phyloP scores from a whole-genome alignment of 2,329 filamentous ascomycete species.

The Epichloe glyceriae region DNA sequence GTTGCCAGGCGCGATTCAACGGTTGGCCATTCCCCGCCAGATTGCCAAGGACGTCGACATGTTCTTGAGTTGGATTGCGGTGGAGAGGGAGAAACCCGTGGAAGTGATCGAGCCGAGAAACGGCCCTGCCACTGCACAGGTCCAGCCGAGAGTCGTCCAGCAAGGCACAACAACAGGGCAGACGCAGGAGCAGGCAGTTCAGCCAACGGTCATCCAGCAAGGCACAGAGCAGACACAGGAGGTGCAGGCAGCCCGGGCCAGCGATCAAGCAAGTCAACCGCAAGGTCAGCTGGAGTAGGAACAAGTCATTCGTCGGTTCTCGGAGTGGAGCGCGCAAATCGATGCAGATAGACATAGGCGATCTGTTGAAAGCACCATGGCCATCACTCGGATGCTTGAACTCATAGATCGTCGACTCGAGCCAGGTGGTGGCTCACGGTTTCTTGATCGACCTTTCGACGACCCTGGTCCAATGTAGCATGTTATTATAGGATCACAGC shows the following conservation, averaged over 20 bases:
- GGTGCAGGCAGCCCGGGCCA: neutral
- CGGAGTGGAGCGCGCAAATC: neutral
- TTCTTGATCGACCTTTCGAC: neutral
- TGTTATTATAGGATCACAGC: neutral
- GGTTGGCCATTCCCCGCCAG: conserved; percentile 44
- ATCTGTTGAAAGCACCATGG: neutral
- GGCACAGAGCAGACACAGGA: neutral
- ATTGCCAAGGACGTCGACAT: conserved; percentile 60
- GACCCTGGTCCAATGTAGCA: too few species aligned
- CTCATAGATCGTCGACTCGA: neutral
- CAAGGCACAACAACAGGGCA: neutral
- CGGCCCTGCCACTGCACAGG: neutral
- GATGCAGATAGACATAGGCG: neutral
- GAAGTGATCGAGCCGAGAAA: neutral
- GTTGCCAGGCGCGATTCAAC: conserved; percentile 55
- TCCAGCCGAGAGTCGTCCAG: neutral
- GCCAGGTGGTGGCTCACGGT: neutral
- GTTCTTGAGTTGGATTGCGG: conserved; percentile 49
- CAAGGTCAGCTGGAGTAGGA: neutral
- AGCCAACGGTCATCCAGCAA: neutral
- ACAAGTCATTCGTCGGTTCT: neutral
- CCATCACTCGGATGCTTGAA: neutral
- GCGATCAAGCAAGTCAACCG: neutral
- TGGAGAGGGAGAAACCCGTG: conserved; percentile 24
- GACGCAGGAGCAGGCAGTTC: neutral